These are phyloP conservation scores for Croton laevigatus DNA, from an alignment of 441 rosid genomes.

Conservation along the genomic window DNA sequence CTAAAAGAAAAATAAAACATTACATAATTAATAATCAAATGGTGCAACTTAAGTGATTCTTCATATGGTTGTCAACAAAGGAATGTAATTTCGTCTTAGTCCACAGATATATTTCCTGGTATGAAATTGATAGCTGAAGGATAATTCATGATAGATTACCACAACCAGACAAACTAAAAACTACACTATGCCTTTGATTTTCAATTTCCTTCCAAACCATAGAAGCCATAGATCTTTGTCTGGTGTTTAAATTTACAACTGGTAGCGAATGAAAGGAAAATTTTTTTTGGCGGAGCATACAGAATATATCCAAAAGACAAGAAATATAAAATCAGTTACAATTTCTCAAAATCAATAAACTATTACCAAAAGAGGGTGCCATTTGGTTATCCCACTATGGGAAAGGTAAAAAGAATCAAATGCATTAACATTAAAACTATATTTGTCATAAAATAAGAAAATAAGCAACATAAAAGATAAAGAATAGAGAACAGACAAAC, in stretches of 20 bases:
- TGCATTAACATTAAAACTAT: neutral
- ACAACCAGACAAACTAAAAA: constrained; percentile 3
- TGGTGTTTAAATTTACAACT: neutral
- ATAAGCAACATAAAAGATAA: neutral
- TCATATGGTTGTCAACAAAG: neutral
- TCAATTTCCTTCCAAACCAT: neutral
- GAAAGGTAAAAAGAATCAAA: neutral
- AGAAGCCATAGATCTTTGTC: constrained; percentile 9
- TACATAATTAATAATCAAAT: too few relatives aligned
- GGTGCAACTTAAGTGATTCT: neutral
- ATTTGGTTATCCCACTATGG: neutral
- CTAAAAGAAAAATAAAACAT: neutral
- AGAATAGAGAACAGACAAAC: constrained; percentile 38
- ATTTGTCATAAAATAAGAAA: neutral
- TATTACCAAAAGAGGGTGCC: neutral
- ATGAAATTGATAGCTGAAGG: neutral
- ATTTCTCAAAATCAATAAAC: neutral
- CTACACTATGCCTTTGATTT: neutral
- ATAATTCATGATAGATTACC: too few relatives aligned
- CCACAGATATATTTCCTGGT: neutral
- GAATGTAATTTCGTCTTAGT: neutral
- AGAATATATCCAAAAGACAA: neutral
- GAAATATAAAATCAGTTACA: neutral
- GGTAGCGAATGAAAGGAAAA: neutral
- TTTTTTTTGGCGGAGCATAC: neutral